Percentiles rank a stretch among this genome's conserved stretches.
phyloP scores from a whole-genome alignment of 257 asterid genomes.

The Cynanchum wilfordii region DNA sequence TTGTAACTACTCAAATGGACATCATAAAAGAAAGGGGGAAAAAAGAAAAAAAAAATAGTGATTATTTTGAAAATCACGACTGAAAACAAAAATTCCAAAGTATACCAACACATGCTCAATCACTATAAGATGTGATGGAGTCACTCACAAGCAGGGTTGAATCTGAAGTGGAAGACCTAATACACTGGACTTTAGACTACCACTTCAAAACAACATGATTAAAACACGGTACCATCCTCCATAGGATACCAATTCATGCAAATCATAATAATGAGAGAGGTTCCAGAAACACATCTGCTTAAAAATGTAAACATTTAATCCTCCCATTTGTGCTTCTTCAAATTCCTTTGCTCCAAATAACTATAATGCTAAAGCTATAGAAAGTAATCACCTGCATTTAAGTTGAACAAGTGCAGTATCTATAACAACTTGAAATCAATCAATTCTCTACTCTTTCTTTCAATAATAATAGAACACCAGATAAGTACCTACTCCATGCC shows the following conservation, averaged over 20 bases:
- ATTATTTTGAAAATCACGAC: neutral
- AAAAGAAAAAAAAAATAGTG: neutral
- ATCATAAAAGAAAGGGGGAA: neutral
- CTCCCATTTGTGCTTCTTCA: neutral
- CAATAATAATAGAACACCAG: neutral
- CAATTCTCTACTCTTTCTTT: neutral
- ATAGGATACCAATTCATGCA: constrained; percentile 1
- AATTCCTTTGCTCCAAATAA: neutral
- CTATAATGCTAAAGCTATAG: neutral
- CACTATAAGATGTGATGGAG: neutral
- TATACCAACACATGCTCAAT: neutral
- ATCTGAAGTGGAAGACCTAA: neutral
- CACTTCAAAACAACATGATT: neutral
- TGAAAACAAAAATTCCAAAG: neutral
- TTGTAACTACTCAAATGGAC: neutral
- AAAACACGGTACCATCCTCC: neutral
- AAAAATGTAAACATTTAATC: neutral
- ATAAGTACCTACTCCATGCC: neutral
- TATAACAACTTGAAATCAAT: neutral
- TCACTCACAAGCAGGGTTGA: neutral
- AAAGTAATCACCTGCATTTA: neutral
- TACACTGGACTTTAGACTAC: neutral
- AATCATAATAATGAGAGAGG: neutral
- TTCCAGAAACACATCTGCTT: neutral
- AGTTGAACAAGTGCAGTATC: neutral